Conservation (phyloP, 768 basidiomycete species). For the Lyophyllum atratum region DNA sequence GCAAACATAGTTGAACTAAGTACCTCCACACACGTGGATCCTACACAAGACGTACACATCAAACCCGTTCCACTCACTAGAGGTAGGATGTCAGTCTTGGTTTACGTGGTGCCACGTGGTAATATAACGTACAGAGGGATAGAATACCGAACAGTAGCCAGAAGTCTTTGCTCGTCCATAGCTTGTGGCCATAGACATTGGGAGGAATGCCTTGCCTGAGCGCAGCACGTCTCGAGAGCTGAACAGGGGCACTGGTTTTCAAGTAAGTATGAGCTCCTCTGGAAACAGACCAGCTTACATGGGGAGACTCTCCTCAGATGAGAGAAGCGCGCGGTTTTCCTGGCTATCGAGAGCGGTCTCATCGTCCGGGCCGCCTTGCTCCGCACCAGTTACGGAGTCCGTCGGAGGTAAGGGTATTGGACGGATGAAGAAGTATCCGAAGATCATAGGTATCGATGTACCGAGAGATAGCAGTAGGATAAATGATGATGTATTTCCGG, state of each 20-base stretch:
- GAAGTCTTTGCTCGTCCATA: slow-evolving; percentile 24
- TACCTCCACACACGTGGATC: not conserved
- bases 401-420: slow-evolving; percentile 59
- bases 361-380: slow-evolving; percentile 18
- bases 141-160: slow-evolving; percentile 47
- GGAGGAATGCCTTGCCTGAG: slow-evolving; percentile 19
- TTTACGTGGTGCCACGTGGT: slow-evolving; percentile 20
- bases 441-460: slow-evolving; percentile 75
- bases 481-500: slow-evolving; percentile 79
- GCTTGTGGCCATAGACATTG: slow-evolving; percentile 23
- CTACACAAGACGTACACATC: slow-evolving; percentile 56
- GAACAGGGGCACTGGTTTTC: not conserved
- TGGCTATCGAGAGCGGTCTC: slow-evolving; percentile 9
- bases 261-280: not conserved
- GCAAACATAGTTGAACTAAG: slow-evolving; percentile 4
- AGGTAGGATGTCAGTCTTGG: not conserved
- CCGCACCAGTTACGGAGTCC: slow-evolving; percentile 24
- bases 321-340: slow-evolving; percentile 4
- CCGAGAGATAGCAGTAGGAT: slow-evolving; percentile 76
- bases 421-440: slow-evolving; percentile 76
- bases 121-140: slow-evolving; percentile 49
- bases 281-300: not conserved
- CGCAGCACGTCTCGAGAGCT: slow-evolving; percentile 13
- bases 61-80: slow-evolving; percentile 73
- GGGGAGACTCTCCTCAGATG: slow-evolving; percentile 2